phyloP scores from a whole-genome alignment of 345 rosid genomes.

The Lumnitzera littorea region DNA sequence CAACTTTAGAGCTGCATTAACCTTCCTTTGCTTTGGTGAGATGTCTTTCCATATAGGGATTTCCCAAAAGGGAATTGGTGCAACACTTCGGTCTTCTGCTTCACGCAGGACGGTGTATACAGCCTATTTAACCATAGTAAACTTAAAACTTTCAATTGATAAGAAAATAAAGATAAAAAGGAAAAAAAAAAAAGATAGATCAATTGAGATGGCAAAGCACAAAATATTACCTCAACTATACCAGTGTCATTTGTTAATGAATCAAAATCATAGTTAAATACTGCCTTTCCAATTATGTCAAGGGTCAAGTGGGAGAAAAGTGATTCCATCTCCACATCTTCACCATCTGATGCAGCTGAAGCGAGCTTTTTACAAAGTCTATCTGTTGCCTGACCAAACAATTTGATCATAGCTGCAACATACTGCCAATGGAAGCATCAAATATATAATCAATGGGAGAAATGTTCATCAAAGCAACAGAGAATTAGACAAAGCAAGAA shows the following conservation, averaged over 20 bases:
- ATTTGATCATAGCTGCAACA: conserved; percentile 83
- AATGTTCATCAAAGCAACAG: neutral
- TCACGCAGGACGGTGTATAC: conserved; percentile 86
- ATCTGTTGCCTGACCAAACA: conserved; percentile 77
- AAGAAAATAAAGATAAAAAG: neutral
- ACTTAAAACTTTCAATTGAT: neutral
- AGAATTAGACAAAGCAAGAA: neutral
- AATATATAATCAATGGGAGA: conserved; percentile 8
- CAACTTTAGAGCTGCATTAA: conserved; percentile 62
- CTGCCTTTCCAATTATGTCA: conserved; percentile 92
- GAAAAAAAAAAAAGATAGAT: neutral
- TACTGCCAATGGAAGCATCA: conserved; percentile 37
- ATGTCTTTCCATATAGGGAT: conserved; percentile 92
- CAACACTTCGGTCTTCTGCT: conserved; percentile 93
- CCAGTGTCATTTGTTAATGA: conserved; percentile 88
- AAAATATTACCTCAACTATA: conserved; percentile 68
- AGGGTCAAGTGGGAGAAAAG: conserved; percentile 90
- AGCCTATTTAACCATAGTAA: conserved; percentile 37
- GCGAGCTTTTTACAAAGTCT: conserved; percentile 84
- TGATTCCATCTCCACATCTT: conserved; percentile 93
- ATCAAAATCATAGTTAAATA: conserved; percentile 90
- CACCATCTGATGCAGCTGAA: conserved; percentile 67
- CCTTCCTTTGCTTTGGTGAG: conserved; percentile 81
- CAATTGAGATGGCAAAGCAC: neutral
- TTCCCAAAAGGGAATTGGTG: conserved; percentile 92